phyloP scores from a whole-genome alignment of 106 monocot species.

The Xerophyta viscosa region DNA sequence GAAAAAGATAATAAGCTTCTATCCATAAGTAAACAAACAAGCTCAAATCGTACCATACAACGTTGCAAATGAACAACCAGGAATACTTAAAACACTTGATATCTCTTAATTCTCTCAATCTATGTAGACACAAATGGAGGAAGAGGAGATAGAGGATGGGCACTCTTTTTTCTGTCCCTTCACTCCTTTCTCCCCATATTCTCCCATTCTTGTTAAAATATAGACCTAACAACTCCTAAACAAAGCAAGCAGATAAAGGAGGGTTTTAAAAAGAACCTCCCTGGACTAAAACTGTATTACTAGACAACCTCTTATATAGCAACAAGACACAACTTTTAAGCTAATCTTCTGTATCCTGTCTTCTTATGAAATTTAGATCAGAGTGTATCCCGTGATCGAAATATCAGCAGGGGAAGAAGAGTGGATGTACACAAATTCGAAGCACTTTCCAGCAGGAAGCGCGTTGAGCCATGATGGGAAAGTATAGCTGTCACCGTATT shows the following conservation, averaged over 20 bases:
- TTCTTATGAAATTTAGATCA: slow-evolving; percentile 15
- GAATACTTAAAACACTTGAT: not conserved
- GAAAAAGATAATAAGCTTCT: no score
- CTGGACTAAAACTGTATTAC: not conserved
- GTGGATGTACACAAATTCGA: slow-evolving; percentile 70
- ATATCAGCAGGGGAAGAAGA: slow-evolving; percentile 40
- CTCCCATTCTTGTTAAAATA: slow-evolving; percentile 9
- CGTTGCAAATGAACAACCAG: not conserved
- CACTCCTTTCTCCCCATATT: slow-evolving; percentile 46
- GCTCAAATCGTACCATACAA: no score
- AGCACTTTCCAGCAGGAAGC: slow-evolving; percentile 51
- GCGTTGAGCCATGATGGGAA: slow-evolving; percentile 48
- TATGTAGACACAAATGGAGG: not conserved
- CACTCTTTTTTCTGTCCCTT: slow-evolving; percentile 39
- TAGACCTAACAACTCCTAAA: not conserved
- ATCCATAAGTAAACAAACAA: no score
- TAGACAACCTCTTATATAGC: not conserved
- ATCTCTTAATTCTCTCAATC: not conserved
- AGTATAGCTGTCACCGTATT: slow-evolving; percentile 31
- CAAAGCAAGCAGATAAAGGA: slow-evolving; percentile 4
- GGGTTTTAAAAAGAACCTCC: slow-evolving; percentile 17
- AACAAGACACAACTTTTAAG: not conserved
- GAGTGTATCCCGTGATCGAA: slow-evolving; percentile 37
- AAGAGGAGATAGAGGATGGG: slow-evolving; percentile 65
- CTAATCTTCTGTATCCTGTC: not conserved